phyloP scores from a whole-genome alignment of 2,329 filamentous ascomycete genomes.

The Fusarium nygamai region DNA sequence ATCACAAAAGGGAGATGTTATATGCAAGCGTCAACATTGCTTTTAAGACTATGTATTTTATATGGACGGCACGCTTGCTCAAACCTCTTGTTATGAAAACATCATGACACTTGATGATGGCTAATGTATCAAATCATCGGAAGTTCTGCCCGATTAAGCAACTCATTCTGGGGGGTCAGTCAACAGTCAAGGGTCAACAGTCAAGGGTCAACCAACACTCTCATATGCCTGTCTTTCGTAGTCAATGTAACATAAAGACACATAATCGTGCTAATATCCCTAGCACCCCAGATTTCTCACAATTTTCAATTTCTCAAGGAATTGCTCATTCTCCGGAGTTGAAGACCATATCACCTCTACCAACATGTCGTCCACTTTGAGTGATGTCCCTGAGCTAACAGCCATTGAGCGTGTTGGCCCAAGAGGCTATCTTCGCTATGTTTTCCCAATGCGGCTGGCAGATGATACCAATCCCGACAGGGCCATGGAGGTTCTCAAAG shows the following conservation, averaged over 20 bases:
- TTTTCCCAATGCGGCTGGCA: conserved; percentile 7
- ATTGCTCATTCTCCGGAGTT: background rate
- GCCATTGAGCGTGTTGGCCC: conserved; percentile 14
- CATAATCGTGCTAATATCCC: background rate
- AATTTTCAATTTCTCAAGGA: background rate
- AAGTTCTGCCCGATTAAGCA: background rate
- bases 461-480: background rate
- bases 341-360: background rate
- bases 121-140: background rate
- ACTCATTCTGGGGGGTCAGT: background rate
- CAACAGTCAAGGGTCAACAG: background rate
- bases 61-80: background rate
- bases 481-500: background rate
- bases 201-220: background rate
- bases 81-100: background rate
- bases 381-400: conserved; percentile 5
- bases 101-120: too few species aligned
- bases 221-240: background rate
- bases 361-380: background rate
- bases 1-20: background rate
- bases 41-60: background rate
- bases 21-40: background rate
- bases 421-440: conserved; percentile 22
- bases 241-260: background rate
- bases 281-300: background rate